These are phyloP conservation scores for Tillandsia leiboldiana DNA, from an alignment of 176 grass and related monocot genomes.

Conservation along the genomic window DNA sequence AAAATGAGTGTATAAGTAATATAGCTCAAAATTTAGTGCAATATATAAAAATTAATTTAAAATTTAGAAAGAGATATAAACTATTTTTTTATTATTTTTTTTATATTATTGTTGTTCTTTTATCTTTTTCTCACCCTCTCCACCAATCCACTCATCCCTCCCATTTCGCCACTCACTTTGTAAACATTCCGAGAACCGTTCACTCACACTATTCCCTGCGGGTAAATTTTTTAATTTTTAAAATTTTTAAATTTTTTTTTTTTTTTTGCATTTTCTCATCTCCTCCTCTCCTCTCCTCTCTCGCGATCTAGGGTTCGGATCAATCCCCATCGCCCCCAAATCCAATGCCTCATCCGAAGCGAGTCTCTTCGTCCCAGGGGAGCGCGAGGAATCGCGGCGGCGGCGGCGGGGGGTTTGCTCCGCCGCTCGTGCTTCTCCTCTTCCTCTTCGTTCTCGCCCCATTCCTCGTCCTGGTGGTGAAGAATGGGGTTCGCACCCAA, in stretches of 20 bases:
- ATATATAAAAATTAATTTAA: too few species aligned
- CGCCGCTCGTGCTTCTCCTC: slow-evolving; percentile 44
- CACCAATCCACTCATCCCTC: slow-evolving; percentile 5
- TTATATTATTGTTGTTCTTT: background rate
- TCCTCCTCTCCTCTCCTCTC: background rate
- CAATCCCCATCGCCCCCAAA: background rate
- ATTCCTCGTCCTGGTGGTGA: slow-evolving; percentile 40
- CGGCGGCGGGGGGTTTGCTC: slow-evolving; percentile 21
- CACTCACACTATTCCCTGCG: too few species aligned
- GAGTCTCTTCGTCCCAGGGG: slow-evolving; percentile 26
- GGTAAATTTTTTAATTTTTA: too few species aligned
- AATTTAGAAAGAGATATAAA: too few species aligned
- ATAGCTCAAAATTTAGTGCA: too few species aligned
- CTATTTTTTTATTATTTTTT: too few species aligned
- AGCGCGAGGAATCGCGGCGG: slow-evolving; percentile 34
- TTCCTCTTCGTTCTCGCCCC: slow-evolving; percentile 61
- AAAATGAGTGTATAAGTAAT: too few species aligned
- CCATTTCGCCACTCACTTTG: slow-evolving; percentile 7
- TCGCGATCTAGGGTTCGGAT: slow-evolving; percentile 5
- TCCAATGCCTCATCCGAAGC: slow-evolving; percentile 49
- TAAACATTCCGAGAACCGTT: slow-evolving; percentile 11
- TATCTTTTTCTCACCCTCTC: slow-evolving; percentile 7
- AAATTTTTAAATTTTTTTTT: too few species aligned
- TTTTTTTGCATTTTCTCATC: background rate
- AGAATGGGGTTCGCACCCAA: slow-evolving; percentile 38